phyloP scores from a whole-genome alignment of 2,329 filamentous ascomycete species.

The Cladophialophora yegresii region DNA sequence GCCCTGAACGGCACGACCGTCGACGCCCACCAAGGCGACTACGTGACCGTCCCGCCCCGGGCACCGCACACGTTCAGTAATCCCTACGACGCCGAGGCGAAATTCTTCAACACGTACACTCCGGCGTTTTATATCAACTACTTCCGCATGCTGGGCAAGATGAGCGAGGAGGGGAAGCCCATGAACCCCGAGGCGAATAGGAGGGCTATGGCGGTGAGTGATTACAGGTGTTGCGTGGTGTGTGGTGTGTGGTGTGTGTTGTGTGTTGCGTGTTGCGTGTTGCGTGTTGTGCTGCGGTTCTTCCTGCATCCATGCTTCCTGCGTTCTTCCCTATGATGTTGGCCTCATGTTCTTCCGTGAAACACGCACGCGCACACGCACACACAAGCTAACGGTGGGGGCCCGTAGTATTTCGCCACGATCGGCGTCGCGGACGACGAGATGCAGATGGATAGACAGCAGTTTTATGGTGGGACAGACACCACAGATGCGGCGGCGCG shows the following conservation, averaged over 20 bases:
- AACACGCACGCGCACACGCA: background rate
- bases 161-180: constrained; percentile 48
- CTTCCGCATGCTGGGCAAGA: constrained; percentile 55
- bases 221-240: background rate
- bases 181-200: constrained; percentile 35
- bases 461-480: constrained; percentile 23
- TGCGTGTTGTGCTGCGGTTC: no score
- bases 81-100: constrained; percentile 56
- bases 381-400: background rate
- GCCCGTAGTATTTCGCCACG: constrained; percentile 36
- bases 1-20: constrained; percentile 33
- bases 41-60: constrained; percentile 57
- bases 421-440: constrained; percentile 36
- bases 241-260: background rate
- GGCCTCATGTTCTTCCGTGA: no score
- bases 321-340: no score
- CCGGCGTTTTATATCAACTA: constrained; percentile 61
- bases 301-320: background rate
- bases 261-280: background rate
- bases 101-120: constrained; percentile 60
- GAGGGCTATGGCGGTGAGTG: constrained; percentile 36
- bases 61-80: constrained; percentile 61
- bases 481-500: background rate
- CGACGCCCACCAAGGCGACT: constrained; percentile 45
- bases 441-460: constrained; percentile 33